Conservation (phyloP, 2,329 filamentous ascomycete genomes). For the Mycocentrospora acerina region DNA sequence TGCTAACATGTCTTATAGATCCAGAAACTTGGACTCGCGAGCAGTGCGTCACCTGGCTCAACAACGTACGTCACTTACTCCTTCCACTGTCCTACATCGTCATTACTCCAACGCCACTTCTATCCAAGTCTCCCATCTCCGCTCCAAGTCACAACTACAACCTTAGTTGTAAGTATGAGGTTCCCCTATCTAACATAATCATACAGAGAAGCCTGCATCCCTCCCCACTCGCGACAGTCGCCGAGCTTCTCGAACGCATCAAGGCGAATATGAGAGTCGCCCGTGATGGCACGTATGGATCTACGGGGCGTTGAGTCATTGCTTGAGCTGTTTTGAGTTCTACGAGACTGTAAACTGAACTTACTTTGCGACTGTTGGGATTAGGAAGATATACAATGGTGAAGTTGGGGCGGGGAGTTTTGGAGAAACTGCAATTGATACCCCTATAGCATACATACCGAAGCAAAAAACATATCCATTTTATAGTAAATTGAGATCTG, state of each 20-base stretch:
- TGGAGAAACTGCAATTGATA: conserved; percentile 1
- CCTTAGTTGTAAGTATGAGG: background rate
- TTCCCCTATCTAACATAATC: conserved; percentile 2
- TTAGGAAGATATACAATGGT: background rate
- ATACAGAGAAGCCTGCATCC: conserved; percentile 65
- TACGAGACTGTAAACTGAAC: background rate
- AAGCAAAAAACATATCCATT: too few relatives aligned
- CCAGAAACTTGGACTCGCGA: conserved; percentile 74
- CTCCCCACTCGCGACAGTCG: conserved; percentile 58
- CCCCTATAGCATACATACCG: background rate
- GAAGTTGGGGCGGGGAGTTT: background rate
- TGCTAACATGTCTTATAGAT: conserved; percentile 45
- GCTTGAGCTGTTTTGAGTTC: background rate
- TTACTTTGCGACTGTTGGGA: background rate
- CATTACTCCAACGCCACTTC: too few relatives aligned
- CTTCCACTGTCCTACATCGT: background rate
- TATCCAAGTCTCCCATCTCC: too few relatives aligned
- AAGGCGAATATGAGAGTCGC: conserved; percentile 64
- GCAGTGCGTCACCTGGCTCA: conserved; percentile 79
- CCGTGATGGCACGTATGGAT: conserved; percentile 10
- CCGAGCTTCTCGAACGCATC: conserved; percentile 67
- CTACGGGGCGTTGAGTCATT: conserved; percentile 2
- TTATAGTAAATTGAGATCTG: too few relatives aligned
- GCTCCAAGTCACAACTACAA: too few relatives aligned
- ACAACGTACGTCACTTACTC: conserved; percentile 61